These are phyloP conservation scores for Emmonsiellopsis sp. DNA, from an alignment of 2,329 filamentous ascomycete species.

Conservation along the genomic window DNA sequence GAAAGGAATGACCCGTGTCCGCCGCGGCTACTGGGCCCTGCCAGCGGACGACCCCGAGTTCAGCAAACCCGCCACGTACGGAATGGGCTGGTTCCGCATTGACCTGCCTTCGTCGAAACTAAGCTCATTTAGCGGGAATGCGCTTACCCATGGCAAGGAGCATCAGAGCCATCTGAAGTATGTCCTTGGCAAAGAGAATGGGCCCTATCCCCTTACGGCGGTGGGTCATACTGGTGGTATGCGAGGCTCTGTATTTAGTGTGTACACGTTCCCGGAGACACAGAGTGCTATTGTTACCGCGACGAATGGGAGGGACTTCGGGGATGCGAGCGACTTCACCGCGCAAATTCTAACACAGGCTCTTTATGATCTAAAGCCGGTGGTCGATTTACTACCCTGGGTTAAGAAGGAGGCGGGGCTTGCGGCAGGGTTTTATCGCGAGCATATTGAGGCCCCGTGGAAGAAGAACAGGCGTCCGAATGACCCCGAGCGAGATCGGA, in stretches of 20 bases:
- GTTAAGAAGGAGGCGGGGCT: not conserved
- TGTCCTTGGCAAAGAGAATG: not conserved
- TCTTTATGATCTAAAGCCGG: conserved; percentile 11
- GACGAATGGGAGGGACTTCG: conserved; percentile 13
- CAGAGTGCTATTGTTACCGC: conserved; percentile 17
- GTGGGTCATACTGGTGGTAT: conserved; percentile 20
- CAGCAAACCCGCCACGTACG: conserved; percentile 10
- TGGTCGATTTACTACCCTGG: conserved; percentile 6
- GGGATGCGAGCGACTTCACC: conserved; percentile 11
- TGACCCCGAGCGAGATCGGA: not conserved
- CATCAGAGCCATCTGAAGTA: not conserved
- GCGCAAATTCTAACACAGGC: conserved; percentile 11
- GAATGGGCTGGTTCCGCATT: conserved; percentile 16
- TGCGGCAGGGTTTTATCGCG: not conserved
- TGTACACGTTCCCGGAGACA: conserved; percentile 20
- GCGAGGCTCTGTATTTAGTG: conserved; percentile 11
- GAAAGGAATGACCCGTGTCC: conserved; percentile 12
- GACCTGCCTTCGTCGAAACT: conserved; percentile 15
- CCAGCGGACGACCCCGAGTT: not conserved
- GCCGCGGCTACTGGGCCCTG: conserved; percentile 6
- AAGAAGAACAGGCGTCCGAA: not conserved
- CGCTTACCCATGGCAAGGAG: conserved; percentile 7
- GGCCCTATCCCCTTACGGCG: conserved; percentile 7
- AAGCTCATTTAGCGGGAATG: conserved; percentile 8
- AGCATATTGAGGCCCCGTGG: not conserved